These are phyloP conservation scores for Chlorella sp. DNA, from an alignment of 139 green algal species.

Conservation along the genomic window DNA sequence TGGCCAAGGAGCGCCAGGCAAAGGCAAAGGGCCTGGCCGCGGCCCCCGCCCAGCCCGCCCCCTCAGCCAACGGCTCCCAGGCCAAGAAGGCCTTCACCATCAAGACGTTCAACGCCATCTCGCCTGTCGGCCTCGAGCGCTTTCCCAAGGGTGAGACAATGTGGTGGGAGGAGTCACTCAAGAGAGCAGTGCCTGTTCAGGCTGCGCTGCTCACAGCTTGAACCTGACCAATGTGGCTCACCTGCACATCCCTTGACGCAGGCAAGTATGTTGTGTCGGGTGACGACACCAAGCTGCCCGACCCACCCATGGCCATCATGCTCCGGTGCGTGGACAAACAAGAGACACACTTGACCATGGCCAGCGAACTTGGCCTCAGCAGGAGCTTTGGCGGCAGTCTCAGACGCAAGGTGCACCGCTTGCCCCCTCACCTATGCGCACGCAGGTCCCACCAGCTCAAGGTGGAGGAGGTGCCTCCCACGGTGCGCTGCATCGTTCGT, in stretches of 20 bases:
- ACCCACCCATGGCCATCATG: constrained; percentile 49
- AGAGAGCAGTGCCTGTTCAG: too few relatives aligned
- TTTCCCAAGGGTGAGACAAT: constrained; percentile 35
- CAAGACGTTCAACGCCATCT: constrained; percentile 46
- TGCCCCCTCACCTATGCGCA: too few relatives aligned
- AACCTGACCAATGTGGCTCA: too few relatives aligned
- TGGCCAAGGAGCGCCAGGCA: constrained; percentile 17
- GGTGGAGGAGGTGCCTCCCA: constrained; percentile 22
- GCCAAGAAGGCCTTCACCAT: constrained; percentile 30
- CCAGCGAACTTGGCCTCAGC: too few relatives aligned
- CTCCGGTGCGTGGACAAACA: too few relatives aligned
- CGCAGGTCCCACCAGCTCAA: constrained; percentile 50
- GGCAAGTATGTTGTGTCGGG: constrained; percentile 41
- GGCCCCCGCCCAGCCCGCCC: background rate
- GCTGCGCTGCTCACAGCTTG: too few relatives aligned
- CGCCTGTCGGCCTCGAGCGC: constrained; percentile 33
- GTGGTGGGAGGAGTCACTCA: too few relatives aligned
- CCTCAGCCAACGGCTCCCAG: background rate
- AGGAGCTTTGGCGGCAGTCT: too few relatives aligned
- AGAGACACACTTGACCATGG: too few relatives aligned
- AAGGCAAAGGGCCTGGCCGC: constrained; percentile 12
- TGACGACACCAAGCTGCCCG: constrained; percentile 26
- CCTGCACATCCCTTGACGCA: too few relatives aligned
- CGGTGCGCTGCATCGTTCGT: constrained; percentile 41
- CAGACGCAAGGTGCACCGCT: too few relatives aligned